Evolutionary conservation across 2,329 filamentous ascomycete genomes (phyloP).

Genomic region (Aspergillus ibericus): DNA sequence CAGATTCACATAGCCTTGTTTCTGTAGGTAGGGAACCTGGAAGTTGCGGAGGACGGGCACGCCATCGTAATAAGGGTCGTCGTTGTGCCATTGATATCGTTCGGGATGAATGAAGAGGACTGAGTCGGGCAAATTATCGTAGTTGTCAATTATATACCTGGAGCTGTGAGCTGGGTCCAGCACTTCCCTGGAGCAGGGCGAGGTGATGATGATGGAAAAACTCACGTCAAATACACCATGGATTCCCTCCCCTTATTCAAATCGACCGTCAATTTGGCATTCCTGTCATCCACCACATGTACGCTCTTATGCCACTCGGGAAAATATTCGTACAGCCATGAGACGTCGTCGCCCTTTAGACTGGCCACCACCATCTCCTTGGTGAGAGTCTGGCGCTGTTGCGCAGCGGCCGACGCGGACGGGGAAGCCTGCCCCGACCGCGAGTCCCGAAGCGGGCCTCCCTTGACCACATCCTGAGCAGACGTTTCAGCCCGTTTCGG

Average conservation of each 20-base stretch:
- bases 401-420: constrained; percentile 9
- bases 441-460: constrained; percentile 15
- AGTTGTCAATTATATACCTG: constrained; percentile 47
- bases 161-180: background rate
- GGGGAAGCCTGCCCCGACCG: constrained; percentile 21
- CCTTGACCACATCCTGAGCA: constrained; percentile 12
- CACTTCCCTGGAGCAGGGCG: too few relatives aligned
- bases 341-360: constrained; percentile 40
- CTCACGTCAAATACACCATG: constrained; percentile 48
- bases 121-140: constrained; percentile 41
- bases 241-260: constrained; percentile 46
- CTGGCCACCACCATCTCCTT: constrained; percentile 43
- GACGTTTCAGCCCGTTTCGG: constrained; percentile 9
- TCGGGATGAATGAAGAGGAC: constrained; percentile 44
- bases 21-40: constrained; percentile 49
- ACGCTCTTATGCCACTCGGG: constrained; percentile 54
- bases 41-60: constrained; percentile 51
- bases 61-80: constrained; percentile 54
- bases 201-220: background rate
- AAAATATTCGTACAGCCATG: constrained; percentile 41
- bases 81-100: constrained; percentile 51
- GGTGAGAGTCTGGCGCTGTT: constrained; percentile 17
- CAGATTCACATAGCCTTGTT: constrained; percentile 55
- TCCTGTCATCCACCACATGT: constrained; percentile 56
- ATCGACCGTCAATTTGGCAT: constrained; percentile 50